These are phyloP conservation scores for Hypoxylon fragiforme DNA, from an alignment of 495 filamentous ascomycete species.

Conservation along the genomic window DNA sequence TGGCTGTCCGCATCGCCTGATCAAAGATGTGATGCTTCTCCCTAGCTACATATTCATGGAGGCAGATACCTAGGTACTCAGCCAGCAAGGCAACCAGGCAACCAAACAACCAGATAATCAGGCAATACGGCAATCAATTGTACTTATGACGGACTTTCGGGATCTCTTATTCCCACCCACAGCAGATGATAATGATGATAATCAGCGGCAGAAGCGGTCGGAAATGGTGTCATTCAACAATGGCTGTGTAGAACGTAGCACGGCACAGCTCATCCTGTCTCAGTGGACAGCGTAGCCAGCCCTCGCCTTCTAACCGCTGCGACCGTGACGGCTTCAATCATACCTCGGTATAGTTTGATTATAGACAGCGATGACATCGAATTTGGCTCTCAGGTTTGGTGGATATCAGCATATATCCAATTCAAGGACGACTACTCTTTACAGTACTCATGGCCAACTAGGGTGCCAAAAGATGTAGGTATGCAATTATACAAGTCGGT, in stretches of 20 bases:
- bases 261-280: conserved; percentile 1
- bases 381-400: background rate
- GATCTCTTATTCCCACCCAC: background rate
- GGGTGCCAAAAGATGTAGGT: conserved; percentile 12
- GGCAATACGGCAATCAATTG: too few relatives aligned
- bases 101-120: too few relatives aligned
- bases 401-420: conserved; percentile 18
- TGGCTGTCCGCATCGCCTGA: conserved; percentile 17
- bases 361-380: background rate
- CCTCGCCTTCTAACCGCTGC: background rate
- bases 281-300: background rate
- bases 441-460: conserved; percentile 9
- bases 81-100: too few relatives aligned
- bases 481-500: conserved; percentile 12
- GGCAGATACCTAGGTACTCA: too few relatives aligned
- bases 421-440: conserved; percentile 14
- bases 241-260: conserved; percentile 11
- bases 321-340: conserved; percentile 15
- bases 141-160: background rate
- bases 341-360: background rate
- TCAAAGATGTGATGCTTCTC: conserved; percentile 6
- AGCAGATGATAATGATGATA: conserved; percentile 2
- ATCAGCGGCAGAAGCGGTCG: background rate
- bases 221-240: background rate
- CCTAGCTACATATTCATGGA: too few relatives aligned